Evolutionary conservation across 306 rosid genomes (phyloP), one percentile per base, ranked within the genome.

Genomic region (Morella rubra): DNA sequence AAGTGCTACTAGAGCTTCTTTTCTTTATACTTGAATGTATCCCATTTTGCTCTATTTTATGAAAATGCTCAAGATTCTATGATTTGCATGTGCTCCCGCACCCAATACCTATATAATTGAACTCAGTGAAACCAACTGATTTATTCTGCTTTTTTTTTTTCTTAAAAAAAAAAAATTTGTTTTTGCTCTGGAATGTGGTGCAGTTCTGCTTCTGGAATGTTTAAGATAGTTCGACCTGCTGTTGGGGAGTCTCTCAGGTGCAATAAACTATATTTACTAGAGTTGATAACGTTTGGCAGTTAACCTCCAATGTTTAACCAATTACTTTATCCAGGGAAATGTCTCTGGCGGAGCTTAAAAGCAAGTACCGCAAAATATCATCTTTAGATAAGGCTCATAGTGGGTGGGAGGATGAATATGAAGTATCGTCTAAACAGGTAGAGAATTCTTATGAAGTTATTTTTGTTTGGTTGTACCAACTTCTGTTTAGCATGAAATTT

Each of bases 211-310:
- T 82, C 98, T 49, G 97, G 93, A 65, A 79, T 80, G 84, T 91
- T 85, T 79, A 95, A 92, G 83, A 92, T 86, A 77, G 96, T 95
- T 60, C 99, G 99, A 10, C 99, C 99, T 16, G 93, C 97, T 7
- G 96, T 92, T 87, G 98, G 99, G 80, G 99, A 95, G 91, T 92
- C 99, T 14, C 62, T 83, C 60, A 87, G 98, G 99, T 96, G 89
- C 77, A 74, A 75, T 58, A 27, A 45, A 67, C 68, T 50, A 49
- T 69, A 51, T 72, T 84, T 74, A 27, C 75, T 47, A 16, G 19
- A 24, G 60, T 75, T 79, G 56, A 16, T 65, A 56, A 75, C 53
- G 59, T 52, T 71, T 32, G 73, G 78, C 74, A 51, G 37, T 59
- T 73, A 41, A 32, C 24, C 42, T 47, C 55, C 80, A 44, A 56